Evolutionary conservation across 2,329 filamentous ascomycete genomes (phyloP).

Genomic region (Colletotrichum sp.): DNA sequence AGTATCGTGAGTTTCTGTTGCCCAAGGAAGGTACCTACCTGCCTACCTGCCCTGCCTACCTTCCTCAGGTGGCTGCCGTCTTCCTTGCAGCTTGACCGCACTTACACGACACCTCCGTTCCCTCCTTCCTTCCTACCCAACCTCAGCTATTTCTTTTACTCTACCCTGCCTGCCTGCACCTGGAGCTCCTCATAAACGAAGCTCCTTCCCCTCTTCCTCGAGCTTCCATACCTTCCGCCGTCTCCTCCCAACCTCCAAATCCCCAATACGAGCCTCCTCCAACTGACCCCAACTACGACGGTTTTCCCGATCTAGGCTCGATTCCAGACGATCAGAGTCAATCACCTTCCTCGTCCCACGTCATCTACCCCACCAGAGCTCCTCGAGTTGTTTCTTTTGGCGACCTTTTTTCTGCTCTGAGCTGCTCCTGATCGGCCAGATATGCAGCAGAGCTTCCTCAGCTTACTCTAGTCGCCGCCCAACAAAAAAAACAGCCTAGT

Average conservation of each 20-base stretch:
- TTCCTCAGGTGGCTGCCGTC: not conserved
- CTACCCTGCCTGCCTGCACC: not conserved
- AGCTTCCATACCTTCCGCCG: not conserved
- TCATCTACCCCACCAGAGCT: conserved; percentile 8
- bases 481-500: not conserved
- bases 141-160: not conserved
- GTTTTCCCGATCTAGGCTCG: not conserved
- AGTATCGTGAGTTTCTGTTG: conserved; percentile 3
- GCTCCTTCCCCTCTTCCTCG: not conserved
- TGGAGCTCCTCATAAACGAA: conserved; percentile 1
- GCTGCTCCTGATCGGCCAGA: not conserved
- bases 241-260: not conserved
- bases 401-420: not conserved
- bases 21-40: not conserved
- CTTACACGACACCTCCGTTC: not conserved
- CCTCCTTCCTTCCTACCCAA: not conserved
- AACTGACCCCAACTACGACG: not conserved
- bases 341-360: conserved; percentile 6
- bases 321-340: conserved; percentile 1
- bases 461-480: not conserved
- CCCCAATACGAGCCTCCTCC: not conserved
- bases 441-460: not conserved
- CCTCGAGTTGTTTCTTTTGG: not conserved
- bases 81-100: not conserved
- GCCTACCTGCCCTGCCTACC: not conserved